Evolutionary conservation across 331 rosid genomes (phyloP), one percentile per base, ranked within the genome.

Genomic region (Acacia concinna): DNA sequence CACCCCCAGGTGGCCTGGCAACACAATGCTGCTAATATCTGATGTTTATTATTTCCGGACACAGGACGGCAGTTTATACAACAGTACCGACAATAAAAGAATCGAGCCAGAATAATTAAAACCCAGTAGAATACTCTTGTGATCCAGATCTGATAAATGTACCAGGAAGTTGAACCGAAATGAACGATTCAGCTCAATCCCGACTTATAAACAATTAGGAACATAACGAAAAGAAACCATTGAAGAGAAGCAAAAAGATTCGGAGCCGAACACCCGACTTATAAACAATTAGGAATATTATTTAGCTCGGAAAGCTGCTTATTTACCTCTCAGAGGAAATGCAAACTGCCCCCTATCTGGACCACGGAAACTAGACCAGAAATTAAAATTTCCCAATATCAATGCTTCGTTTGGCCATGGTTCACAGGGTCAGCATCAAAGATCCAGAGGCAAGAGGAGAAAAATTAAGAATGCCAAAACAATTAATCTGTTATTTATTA

Each of bases 61-160:
- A 13, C 64, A 35, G 10, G 30, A 17, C 38, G 21, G 30, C 17
- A 68, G 32, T 31, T 78, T 32, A 47, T 54, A 38, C 59, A 56
- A 52, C 40, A 15, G 68, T 37, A 34, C n/a, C 21, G 12, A 72
- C 5, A 17, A 49, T n/a, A 73, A 73, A n/a, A 68, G 4, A 67
- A 67, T 20, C 18, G 32, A 40, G 40, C 4, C 73, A 52, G 37
- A 34, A 40, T 57, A 14, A 75, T 30, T 3, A 27, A 37, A 28
- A 71, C 73, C 44, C 30, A 63, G n/a, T 7, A 47, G 57, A 74
- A 63, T 49, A 52, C 34, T 28, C 44, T 20, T 47, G 20, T 28
- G 30, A 64, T 47, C 75, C 79, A 73, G 79, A 73, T 73, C 84
- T 66, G 20, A 15, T 25, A 37, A 73, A 20, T 73, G 28, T 21